These are phyloP conservation scores for Leptographium wingfieldii DNA, from an alignment of 2,329 filamentous ascomycete species.

Conservation along the genomic window DNA sequence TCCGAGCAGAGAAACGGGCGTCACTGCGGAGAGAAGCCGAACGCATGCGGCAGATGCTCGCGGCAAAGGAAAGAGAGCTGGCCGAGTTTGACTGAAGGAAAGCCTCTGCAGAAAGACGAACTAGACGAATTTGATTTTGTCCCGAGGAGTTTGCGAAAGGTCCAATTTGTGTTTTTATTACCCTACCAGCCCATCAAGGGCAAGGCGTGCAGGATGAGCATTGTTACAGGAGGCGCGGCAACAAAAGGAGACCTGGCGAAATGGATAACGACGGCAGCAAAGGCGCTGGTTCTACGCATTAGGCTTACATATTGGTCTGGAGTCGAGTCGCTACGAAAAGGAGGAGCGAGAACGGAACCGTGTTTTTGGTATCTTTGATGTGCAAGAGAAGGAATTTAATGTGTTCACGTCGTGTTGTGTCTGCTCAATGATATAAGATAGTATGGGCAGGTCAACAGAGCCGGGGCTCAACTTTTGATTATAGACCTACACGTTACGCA, in stretches of 20 bases:
- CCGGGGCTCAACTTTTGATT: no score
- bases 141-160: background rate
- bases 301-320: background rate
- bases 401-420: background rate
- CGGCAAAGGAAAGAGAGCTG: slow-evolving; percentile 62
- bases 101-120: background rate
- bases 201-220: background rate
- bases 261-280: background rate
- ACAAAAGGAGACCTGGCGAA: background rate
- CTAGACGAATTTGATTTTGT: background rate
- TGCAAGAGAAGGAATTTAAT: no score
- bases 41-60: slow-evolving; percentile 58
- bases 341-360: background rate
- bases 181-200: background rate
- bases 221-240: background rate
- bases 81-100: slow-evolving; percentile 26
- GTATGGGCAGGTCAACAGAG: no score
- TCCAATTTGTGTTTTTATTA: background rate
- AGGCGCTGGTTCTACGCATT: background rate
- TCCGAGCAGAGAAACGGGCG: slow-evolving; percentile 44
- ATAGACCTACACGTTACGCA: no score
- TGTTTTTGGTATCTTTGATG: background rate
- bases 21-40: slow-evolving; percentile 62
- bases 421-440: no score
- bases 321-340: background rate